phyloP scores from a whole-genome alignment of 1,284 basidiomycete species.

The Rugosomyces carneus region DNA sequence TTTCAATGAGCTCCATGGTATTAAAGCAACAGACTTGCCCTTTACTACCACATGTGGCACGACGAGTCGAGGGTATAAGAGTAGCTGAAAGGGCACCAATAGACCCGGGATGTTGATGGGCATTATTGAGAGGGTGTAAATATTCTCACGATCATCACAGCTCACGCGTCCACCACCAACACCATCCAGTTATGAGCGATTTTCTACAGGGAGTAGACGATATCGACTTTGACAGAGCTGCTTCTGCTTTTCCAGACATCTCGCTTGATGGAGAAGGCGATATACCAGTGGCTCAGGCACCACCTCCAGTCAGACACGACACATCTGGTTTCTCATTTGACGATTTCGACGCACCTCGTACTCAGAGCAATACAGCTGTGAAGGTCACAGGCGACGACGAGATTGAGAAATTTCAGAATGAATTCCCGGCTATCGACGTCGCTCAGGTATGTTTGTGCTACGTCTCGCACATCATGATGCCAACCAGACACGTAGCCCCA shows the following conservation, averaged over 20 bases:
- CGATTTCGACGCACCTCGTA: slow-evolving; percentile 49
- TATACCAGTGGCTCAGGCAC: slow-evolving; percentile 38
- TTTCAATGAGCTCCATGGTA: slow-evolving; percentile 8
- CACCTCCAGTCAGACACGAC: slow-evolving; percentile 23
- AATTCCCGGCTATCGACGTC: slow-evolving; percentile 84
- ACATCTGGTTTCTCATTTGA: slow-evolving; percentile 56
- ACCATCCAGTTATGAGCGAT: slow-evolving; percentile 23
- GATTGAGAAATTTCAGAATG: slow-evolving; percentile 84
- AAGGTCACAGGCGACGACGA: slow-evolving; percentile 86
- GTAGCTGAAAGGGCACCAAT: slow-evolving; percentile 67
- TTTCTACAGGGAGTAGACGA: slow-evolving; percentile 35
- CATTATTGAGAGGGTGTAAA: slow-evolving; percentile 33
- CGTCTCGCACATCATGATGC: neutral
- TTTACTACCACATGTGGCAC: slow-evolving; percentile 69
- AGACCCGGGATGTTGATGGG: slow-evolving; percentile 75
- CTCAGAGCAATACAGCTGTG: slow-evolving; percentile 42
- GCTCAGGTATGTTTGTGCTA: slow-evolving; percentile 36
- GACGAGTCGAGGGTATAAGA: slow-evolving; percentile 69
- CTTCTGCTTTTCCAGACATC: slow-evolving; percentile 82
- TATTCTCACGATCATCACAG: slow-evolving; percentile 17
- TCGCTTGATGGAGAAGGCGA: slow-evolving; percentile 61
- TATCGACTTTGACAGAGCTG: slow-evolving; percentile 73
- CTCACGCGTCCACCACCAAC: slow-evolving; percentile 3
- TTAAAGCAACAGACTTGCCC: slow-evolving; percentile 42
- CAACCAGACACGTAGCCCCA: slow-evolving; percentile 15